phyloP scores from a whole-genome alignment of 1,284 basidiomycete species.

The Calocybe gambosa region DNA sequence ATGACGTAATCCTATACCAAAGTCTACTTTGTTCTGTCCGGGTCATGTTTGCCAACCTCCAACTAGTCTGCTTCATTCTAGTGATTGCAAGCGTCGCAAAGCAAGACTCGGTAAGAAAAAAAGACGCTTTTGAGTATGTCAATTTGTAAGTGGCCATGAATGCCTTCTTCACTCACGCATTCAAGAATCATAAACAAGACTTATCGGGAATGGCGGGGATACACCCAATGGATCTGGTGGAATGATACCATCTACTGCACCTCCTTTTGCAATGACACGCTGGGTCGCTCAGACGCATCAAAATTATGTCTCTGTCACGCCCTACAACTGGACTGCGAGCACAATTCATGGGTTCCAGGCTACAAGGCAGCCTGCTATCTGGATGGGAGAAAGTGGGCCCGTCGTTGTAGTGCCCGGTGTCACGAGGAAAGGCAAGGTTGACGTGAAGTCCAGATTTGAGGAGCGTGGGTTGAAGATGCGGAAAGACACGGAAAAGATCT shows the following conservation, averaged over 20 bases:
- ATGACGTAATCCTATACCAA: too few relatives aligned
- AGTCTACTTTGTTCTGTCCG: too few relatives aligned
- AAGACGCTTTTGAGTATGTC: conserved; percentile 43
- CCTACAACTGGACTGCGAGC: conserved; percentile 66
- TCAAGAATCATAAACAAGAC: conserved; percentile 18
- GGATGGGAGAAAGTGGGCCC: conserved; percentile 83
- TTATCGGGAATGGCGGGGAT: conserved; percentile 69
- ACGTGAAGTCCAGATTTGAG: conserved; percentile 48
- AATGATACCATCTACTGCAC: conserved; percentile 66
- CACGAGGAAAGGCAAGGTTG: conserved; percentile 25
- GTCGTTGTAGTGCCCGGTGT: conserved; percentile 60
- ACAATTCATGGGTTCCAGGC: conserved; percentile 70
- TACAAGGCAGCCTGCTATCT: conserved; percentile 82
- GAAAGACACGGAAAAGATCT: conserved; percentile 55
- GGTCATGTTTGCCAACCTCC: background rate
- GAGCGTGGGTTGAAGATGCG: conserved; percentile 56
- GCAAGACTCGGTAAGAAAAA: background rate
- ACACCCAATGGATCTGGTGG: conserved; percentile 67
- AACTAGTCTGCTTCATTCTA: background rate
- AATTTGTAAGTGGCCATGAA: conserved; percentile 36
- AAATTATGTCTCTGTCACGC: conserved; percentile 72
- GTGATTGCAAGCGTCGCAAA: background rate
- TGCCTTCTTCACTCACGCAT: background rate
- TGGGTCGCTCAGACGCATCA: conserved; percentile 71
- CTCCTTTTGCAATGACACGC: conserved; percentile 79